Base-by-base conservation (phyloP, 2,329 filamentous ascomycete genomes). In the Meredithiella fracta region DNA sequence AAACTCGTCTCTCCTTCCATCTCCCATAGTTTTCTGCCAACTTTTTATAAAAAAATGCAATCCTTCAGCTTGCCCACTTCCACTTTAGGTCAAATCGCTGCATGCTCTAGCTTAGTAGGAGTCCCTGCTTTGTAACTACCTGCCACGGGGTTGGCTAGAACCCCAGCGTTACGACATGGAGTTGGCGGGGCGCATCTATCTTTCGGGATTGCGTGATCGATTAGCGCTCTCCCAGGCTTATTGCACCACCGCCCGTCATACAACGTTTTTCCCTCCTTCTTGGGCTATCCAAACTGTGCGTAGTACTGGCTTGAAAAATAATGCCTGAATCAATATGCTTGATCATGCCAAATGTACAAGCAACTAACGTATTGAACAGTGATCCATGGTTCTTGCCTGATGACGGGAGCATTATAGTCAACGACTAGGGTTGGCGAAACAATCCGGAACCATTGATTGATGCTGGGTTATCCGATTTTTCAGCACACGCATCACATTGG, bases 161-260 rank as follows among this genome's bases (percentile, higher is more conserved):
- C 22, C 31, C 17, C 20, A 53, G 29, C 20, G 20, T 53, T 38
- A 50, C 40, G 42, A 53, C 55, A 53, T 57, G 50, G 15, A n/a
- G 17, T 53, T 47, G 55, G 38, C 47, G 55, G 50, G 55, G 44
- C 55, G 49, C 50, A 52, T 59, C 51, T 53, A 51, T 55, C 47
- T 55, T 54, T 55, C 47, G 57, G 44, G 51, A 59, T 59, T 57
- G 58, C 58, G 58, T 59, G 58, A 59, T 59, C 58, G 53, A 49
- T 57, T 59, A 59, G 58, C 58, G 54, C 53, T 59, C 52, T 51
- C 40, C 47, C 51, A 54, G 53, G 51, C 47, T 26, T 51, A 59
- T 59, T 59, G 58, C 58, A 59, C 51, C 54, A 59, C 57, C 57
- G 54, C 53, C 51, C 26, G 51, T 31, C 51, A 59, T 51, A 54